These are phyloP conservation scores for Trichomonas vaginalis DNA, from an alignment of 208 protist genomes.

Conservation along the genomic window DNA sequence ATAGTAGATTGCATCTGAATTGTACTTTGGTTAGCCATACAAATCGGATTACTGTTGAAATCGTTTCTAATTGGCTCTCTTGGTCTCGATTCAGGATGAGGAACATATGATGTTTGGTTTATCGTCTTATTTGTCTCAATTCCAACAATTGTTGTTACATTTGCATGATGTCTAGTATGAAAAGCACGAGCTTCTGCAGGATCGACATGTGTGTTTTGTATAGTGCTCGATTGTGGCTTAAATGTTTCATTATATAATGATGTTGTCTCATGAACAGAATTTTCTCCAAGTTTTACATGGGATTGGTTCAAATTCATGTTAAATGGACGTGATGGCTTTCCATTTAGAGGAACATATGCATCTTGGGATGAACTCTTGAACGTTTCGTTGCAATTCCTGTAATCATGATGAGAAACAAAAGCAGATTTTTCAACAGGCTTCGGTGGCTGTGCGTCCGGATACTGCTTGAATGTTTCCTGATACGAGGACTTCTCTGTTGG, in stretches of 20 bases:
- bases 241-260: neutral
- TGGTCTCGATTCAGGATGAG: neutral
- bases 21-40: neutral
- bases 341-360: neutral
- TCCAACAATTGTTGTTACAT: neutral
- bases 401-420: slow-evolving; percentile 1
- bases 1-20: neutral
- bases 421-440: neutral
- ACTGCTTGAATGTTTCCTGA: neutral
- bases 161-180: neutral
- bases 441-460: neutral
- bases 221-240: neutral
- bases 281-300: neutral
- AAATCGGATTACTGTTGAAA: neutral
- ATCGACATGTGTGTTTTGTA: neutral
- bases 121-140: neutral
- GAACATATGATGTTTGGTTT: neutral
- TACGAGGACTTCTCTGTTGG: neutral
- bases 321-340: no score
- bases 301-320: neutral
- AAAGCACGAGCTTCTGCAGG: neutral
- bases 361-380: neutral
- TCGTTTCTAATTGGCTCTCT: neutral
- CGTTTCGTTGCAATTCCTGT: neutral
- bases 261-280: neutral